phyloP scores from a whole-genome alignment of 768 basidiomycete genomes.

The Astraeus odoratus region DNA sequence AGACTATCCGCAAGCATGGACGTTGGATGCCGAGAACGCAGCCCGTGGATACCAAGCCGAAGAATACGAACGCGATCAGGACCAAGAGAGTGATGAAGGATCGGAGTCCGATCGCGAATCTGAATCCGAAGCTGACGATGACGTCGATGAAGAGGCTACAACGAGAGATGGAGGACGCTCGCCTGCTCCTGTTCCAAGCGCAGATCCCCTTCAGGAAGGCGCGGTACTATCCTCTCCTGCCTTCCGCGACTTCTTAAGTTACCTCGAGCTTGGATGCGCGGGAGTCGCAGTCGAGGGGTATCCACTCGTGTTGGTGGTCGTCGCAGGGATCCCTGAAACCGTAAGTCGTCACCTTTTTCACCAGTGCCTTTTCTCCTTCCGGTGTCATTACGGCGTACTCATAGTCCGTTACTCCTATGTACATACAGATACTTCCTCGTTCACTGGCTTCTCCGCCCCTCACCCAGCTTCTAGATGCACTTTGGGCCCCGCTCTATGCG shows the following conservation, averaged over 20 bases:
- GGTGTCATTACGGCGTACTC: not conserved
- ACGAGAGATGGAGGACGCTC: slow-evolving; percentile 29
- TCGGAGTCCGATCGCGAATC: slow-evolving; percentile 29
- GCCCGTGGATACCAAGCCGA: slow-evolving; percentile 18
- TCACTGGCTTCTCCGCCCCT: slow-evolving; percentile 24
- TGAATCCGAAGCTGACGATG: slow-evolving; percentile 15
- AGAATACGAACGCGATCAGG: slow-evolving; percentile 23
- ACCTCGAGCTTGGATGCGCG: slow-evolving; percentile 74
- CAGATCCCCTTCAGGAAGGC: slow-evolving; percentile 2
- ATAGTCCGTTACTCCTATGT: not conserved
- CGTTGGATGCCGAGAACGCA: slow-evolving; percentile 18
- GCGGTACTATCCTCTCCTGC: slow-evolving; percentile 30
- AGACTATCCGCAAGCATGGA: slow-evolving; percentile 70
- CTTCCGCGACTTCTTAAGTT: slow-evolving; percentile 71
- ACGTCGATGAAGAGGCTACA: slow-evolving; percentile 26
- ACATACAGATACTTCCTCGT: slow-evolving; percentile 17
- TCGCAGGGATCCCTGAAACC: slow-evolving; percentile 71
- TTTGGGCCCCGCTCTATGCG: slow-evolving; percentile 75
- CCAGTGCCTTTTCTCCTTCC: not conserved
- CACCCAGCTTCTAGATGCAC: slow-evolving; percentile 55
- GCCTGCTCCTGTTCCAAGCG: slow-evolving; percentile 7
- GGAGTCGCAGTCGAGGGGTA: slow-evolving; percentile 76
- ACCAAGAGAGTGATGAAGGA: slow-evolving; percentile 15
- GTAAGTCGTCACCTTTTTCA: slow-evolving; percentile 33
- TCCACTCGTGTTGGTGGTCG: slow-evolving; percentile 69